phyloP scores from a whole-genome alignment of 2,329 filamentous ascomycete genomes.

The Ampelomyces quisqualis region DNA sequence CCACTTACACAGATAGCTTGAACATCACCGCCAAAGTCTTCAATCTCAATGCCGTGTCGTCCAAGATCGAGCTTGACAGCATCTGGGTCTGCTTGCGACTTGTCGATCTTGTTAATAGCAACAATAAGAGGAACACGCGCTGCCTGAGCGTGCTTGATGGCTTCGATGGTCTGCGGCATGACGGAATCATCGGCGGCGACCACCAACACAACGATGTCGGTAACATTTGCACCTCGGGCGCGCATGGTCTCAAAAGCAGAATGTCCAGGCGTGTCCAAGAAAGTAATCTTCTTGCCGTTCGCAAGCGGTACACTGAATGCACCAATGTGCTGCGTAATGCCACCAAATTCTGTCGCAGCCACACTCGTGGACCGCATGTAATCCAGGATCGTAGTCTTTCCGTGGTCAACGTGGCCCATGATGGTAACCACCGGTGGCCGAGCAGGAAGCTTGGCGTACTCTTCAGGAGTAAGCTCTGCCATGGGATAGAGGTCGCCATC shows the following conservation, averaged over 20 bases:
- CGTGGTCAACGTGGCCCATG: constrained; percentile 98
- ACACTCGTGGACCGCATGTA: constrained; percentile 91
- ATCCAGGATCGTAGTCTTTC: constrained; percentile 94
- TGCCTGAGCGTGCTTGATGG: constrained; percentile 85
- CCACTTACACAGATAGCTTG: constrained; percentile 90
- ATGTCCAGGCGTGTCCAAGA: constrained; percentile 94
- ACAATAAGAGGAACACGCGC: constrained; percentile 95
- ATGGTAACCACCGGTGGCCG: constrained; percentile 96
- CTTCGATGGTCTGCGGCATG: constrained; percentile 94
- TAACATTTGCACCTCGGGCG: constrained; percentile 90
- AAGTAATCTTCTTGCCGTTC: constrained; percentile 86
- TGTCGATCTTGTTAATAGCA: constrained; percentile 96
- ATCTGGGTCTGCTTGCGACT: constrained; percentile 75
- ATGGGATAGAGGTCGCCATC: constrained; percentile 73
- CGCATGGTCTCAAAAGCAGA: constrained; percentile 96
- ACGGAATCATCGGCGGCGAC: constrained; percentile 97
- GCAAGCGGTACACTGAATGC: constrained; percentile 88
- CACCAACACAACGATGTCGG: constrained; percentile 93
- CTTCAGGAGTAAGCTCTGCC: constrained; percentile 50
- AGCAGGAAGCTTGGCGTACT: constrained; percentile 66
- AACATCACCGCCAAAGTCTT: constrained; percentile 92
- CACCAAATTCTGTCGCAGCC: constrained; percentile 87
- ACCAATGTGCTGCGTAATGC: constrained; percentile 98
- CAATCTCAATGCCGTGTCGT: constrained; percentile 80
- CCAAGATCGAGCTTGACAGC: constrained; percentile 86